phyloP scores from a whole-genome alignment of 805 yeast species.

The Candida ulmi region DNA sequence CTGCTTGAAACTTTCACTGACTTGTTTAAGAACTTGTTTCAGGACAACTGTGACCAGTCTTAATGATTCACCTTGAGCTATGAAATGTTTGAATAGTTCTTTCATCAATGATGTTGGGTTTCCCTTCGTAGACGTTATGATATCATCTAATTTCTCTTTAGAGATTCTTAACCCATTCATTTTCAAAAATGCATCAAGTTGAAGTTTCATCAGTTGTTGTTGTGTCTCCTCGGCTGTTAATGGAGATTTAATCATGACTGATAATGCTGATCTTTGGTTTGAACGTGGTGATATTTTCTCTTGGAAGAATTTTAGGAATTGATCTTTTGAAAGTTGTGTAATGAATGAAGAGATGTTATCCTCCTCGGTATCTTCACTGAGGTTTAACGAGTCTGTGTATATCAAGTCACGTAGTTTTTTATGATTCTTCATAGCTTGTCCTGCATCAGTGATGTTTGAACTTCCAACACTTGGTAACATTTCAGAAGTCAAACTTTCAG shows the following conservation, averaged over 20 bases:
- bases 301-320: conserved; percentile 32
- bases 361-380: conserved; percentile 25
- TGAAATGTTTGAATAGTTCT: conserved; percentile 37
- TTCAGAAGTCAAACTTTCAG: conserved; percentile 29
- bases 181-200: conserved; percentile 38
- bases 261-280: conserved; percentile 27
- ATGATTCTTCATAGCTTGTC: conserved; percentile 35
- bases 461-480: conserved; percentile 30
- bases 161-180: conserved; percentile 44
- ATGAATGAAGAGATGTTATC: conserved; percentile 3
- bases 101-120: conserved; percentile 33
- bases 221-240: conserved; percentile 31
- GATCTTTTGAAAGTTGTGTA: conserved; percentile 31
- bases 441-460: conserved; percentile 21
- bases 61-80: conserved; percentile 34
- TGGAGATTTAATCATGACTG: conserved; percentile 36
- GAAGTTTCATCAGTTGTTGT: conserved; percentile 30
- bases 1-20: conserved; percentile 8
- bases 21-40: conserved; percentile 29
- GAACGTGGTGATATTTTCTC: conserved; percentile 32
- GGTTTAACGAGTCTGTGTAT: conserved; percentile 10
- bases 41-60: conserved; percentile 29
- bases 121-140: conserved; percentile 33
- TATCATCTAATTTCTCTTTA: conserved; percentile 30
- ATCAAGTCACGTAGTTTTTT: conserved; percentile 25